Conservation (phyloP, 805 yeast genomes). For the Yarrowia sp. region DNA sequence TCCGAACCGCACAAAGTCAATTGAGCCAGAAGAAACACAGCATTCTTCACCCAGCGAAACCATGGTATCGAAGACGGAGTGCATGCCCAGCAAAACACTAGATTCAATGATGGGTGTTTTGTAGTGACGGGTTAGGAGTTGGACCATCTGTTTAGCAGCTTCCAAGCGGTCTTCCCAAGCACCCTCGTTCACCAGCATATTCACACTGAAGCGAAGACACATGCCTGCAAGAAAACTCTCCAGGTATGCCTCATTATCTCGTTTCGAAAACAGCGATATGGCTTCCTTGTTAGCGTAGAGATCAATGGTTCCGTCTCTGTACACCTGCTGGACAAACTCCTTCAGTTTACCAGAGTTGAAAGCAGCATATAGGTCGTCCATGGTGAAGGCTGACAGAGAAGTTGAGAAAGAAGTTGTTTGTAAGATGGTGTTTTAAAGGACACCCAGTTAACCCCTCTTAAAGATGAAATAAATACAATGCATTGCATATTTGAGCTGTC, state of each 20-base stretch:
- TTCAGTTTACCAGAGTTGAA: constrained; percentile 21
- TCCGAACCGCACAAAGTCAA: constrained; percentile 34
- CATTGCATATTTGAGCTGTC: constrained; percentile 10
- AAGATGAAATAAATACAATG: neutral
- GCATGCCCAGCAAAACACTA: neutral
- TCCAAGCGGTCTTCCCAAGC: constrained; percentile 15
- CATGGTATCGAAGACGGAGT: constrained; percentile 10
- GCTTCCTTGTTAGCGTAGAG: constrained; percentile 15
- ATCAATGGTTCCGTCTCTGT: constrained; percentile 13
- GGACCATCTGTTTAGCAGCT: constrained; percentile 3
- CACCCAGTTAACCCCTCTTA: neutral
- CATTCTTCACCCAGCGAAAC: constrained; percentile 24
- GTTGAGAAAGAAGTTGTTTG: neutral
- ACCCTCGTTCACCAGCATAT: constrained; percentile 3
- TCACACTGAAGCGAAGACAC: constrained; percentile 4
- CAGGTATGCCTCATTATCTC: neutral
- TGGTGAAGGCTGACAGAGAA: neutral
- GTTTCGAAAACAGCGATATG: constrained; percentile 1
- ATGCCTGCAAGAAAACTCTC: neutral
- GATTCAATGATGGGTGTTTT: neutral
- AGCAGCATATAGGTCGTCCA: constrained; percentile 19
- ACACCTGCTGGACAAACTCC: constrained; percentile 10
- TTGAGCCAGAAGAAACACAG: constrained; percentile 17
- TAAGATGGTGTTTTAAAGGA: no score
- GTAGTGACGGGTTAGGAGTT: constrained; percentile 1